A percentile compares a stretch with the other conserved stretches of the same genome.
Evolutionary conservation across 176 grass and related monocot species (phyloP).

Genomic region (Eragrostis curvula): DNA sequence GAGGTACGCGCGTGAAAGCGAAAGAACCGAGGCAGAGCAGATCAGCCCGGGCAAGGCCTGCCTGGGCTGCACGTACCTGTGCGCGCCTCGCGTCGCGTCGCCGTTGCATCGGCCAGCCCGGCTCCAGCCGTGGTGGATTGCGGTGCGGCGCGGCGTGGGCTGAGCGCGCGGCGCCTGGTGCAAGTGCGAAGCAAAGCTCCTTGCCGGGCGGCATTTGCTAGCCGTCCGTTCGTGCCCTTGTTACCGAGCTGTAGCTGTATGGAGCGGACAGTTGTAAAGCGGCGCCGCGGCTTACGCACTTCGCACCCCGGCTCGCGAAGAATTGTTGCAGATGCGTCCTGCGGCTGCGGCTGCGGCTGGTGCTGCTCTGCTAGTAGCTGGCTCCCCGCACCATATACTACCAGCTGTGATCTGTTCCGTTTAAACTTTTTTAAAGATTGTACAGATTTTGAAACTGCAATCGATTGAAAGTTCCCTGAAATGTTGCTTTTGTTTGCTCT

Average conservation of each 20-base stretch:
- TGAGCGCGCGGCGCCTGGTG: background rate
- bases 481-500: no score
- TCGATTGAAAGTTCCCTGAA: no score
- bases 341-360: no score
- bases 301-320: background rate
- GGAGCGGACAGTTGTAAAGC: constrained; percentile 27
- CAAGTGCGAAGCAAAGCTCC: background rate
- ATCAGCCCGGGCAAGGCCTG: no score
- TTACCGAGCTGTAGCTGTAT: background rate
- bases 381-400: background rate
- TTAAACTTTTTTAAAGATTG: background rate
- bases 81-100: background rate
- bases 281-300: background rate
- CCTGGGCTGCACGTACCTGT: no score
- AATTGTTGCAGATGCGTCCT: background rate
- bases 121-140: background rate
- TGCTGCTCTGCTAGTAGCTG: no score
- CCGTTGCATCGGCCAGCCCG: constrained; percentile 4
- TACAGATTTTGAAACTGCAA: background rate
- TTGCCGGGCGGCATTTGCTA: background rate
- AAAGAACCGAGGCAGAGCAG: background rate
- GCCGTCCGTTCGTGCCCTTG: background rate
- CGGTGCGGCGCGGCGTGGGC: background rate
- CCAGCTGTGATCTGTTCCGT: background rate
- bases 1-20: background rate